Evolutionary conservation across 1,284 basidiomycete genomes (phyloP), one percentile per base, ranked within the genome.

Genomic region (Ganoderma sinense): DNA sequence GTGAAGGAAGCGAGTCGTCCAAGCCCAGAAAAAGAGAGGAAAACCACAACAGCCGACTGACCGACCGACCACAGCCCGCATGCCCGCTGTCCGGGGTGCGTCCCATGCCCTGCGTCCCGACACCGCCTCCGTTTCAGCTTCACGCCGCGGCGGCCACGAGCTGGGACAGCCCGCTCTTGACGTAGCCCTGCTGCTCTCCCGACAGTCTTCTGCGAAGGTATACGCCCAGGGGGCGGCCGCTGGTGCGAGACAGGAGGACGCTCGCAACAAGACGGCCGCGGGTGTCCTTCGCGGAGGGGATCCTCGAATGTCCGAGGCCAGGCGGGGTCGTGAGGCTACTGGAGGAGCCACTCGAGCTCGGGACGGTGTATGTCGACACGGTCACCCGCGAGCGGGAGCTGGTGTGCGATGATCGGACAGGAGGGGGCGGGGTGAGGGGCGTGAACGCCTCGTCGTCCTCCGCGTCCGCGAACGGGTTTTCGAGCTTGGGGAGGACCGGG

Each of bases 391-490:
- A 65, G 61, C 62, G 60, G 23, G 65, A 33, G 58, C 62, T 63
- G 40, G 63, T 29, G 33, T 23, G 20, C 23, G 66, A 65, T 33
- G 41, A 33, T 31, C 65, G 59, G 71, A 66, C 18, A 71, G 71
- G 67, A 2, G 56, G 56, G 11, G 69, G 65, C 11, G 76, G 55
- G 26, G 67, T 53, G 53, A 70, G 69, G 55, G 65, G 58, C 60
- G 70, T 48, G 62, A 64, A 67, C 31, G 72, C 65, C 36, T 66
- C 51, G 20, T 70, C 67, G 56, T 55, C 39, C 14, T 59, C 31
- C 56, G 66, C 67, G 75, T 78, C 78, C 29, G 74, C 74, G 71
- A 79, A 79, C 59, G 78, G 78, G 64, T 79, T 74, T n/a, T 76
- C 76, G 65, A 69, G 58, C 56, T 45, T 62, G 23, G 69, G 67